Evolutionary conservation across 495 filamentous ascomycete genomes (phyloP).

Genomic region (Hypoxylon fragiforme): DNA sequence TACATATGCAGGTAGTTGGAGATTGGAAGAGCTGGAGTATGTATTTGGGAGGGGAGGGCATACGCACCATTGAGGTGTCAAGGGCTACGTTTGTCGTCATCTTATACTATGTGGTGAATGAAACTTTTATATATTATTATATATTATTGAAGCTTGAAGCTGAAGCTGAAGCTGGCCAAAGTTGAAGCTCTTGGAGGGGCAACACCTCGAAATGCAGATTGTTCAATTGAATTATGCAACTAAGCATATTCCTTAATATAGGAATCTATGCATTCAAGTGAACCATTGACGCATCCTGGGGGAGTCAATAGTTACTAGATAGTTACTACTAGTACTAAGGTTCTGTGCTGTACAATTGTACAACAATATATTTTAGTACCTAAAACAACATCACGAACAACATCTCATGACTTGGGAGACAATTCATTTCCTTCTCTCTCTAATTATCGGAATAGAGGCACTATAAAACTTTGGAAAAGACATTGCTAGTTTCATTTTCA

Average conservation of each 20-base stretch:
- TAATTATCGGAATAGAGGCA: neutral
- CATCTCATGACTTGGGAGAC: conserved; percentile 10
- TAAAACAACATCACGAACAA: conserved; percentile 1
- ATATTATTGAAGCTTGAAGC: conserved; percentile 1
- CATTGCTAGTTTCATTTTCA: neutral
- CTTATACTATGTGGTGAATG: conserved; percentile 6
- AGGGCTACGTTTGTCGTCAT: conserved; percentile 79
- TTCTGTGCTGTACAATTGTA: no score
- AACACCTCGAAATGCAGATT: conserved; percentile 3
- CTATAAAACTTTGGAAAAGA: no score
- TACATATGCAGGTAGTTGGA: no score
- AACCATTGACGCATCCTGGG: no score
- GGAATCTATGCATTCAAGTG: no score
- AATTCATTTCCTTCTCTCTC: neutral
- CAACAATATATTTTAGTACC: neutral
- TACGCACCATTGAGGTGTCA: conserved; percentile 76
- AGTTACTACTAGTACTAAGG: neutral
- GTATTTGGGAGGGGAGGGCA: neutral
- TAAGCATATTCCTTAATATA: conserved; percentile 4
- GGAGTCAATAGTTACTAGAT: neutral
- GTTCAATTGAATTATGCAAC: neutral
- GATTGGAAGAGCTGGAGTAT: no score
- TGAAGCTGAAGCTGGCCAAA: neutral
- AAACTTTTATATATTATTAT: neutral
- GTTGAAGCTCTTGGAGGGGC: conserved; percentile 24